Evolutionary conservation across 805 yeast species (phyloP).

Genomic region (Metschnikowia henanensis): DNA sequence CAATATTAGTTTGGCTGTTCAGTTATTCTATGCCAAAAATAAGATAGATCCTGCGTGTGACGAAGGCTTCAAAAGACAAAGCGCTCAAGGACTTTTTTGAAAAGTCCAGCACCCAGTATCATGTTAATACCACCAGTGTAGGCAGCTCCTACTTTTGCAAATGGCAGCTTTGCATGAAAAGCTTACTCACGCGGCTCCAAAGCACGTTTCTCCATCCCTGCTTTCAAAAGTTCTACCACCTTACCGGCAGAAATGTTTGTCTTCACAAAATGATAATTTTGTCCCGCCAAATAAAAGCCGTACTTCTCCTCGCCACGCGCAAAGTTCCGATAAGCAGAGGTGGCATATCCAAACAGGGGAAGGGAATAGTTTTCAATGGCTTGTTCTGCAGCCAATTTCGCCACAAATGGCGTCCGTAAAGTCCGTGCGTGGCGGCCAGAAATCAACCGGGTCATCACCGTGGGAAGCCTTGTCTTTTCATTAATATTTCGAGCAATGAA

Average conservation of each 20-base stretch:
- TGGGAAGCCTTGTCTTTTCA: slow-evolving; percentile 13
- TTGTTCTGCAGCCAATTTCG: slow-evolving; percentile 15
- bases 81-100: too few relatives aligned
- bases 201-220: not conserved
- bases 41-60: too few relatives aligned
- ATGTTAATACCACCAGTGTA: not conserved
- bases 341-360: slow-evolving; percentile 38
- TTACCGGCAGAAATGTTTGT: slow-evolving; percentile 19
- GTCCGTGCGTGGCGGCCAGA: slow-evolving; percentile 43
- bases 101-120: too few relatives aligned
- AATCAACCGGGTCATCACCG: slow-evolving; percentile 34
- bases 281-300: slow-evolving; percentile 39
- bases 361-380: slow-evolving; percentile 14
- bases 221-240: slow-evolving; percentile 27
- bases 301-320: slow-evolving; percentile 15
- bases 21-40: too few relatives aligned
- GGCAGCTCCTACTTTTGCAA: too few relatives aligned
- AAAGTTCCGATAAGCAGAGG: slow-evolving; percentile 31
- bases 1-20: too few relatives aligned
- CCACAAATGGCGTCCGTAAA: slow-evolving; percentile 35
- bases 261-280: slow-evolving; percentile 27
- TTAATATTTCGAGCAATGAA: slow-evolving; percentile 18
- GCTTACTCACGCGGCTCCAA: not conserved
- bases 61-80: too few relatives aligned
- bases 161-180: too few relatives aligned